phyloP scores from a whole-genome alignment of 2,329 filamentous ascomycete genomes.

The Monosporascus cannonballus region DNA sequence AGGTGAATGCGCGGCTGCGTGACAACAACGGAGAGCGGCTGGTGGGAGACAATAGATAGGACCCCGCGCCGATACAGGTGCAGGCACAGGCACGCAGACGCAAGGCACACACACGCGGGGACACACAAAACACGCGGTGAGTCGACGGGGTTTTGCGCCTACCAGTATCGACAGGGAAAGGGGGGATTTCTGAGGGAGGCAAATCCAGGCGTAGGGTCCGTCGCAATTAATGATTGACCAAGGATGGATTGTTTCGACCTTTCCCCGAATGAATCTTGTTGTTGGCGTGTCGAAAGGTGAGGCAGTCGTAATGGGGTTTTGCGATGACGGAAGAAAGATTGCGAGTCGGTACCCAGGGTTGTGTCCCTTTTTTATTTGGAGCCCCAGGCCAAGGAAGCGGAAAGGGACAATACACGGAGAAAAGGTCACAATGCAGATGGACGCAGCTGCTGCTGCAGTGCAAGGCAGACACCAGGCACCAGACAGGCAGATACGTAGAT shows the following conservation, averaged over 20 bases:
- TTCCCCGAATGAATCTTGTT: conserved; percentile 15
- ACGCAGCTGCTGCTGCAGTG: neutral
- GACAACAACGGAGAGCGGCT: neutral
- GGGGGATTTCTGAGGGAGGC: conserved; percentile 13
- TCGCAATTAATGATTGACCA: conserved; percentile 22
- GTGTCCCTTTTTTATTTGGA: conserved; percentile 1
- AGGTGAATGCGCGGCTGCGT: neutral
- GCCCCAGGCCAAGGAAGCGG: neutral
- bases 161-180: conserved; percentile 21
- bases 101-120: conserved; percentile 11
- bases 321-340: conserved; percentile 25
- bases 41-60: neutral
- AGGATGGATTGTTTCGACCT: conserved; percentile 14
- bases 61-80: neutral
- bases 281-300: conserved; percentile 10
- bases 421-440: conserved; percentile 1
- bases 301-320: conserved; percentile 19
- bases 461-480: neutral
- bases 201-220: conserved; percentile 8
- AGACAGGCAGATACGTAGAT: neutral
- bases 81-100: neutral
- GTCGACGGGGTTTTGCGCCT: conserved; percentile 30
- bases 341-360: conserved; percentile 23
- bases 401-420: neutral
- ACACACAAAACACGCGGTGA: conserved; percentile 23